Evolutionary conservation across 495 filamentous ascomycete species (phyloP), one percentile per base, ranked within the genome.

Genomic region (Talaromyces liani): DNA sequence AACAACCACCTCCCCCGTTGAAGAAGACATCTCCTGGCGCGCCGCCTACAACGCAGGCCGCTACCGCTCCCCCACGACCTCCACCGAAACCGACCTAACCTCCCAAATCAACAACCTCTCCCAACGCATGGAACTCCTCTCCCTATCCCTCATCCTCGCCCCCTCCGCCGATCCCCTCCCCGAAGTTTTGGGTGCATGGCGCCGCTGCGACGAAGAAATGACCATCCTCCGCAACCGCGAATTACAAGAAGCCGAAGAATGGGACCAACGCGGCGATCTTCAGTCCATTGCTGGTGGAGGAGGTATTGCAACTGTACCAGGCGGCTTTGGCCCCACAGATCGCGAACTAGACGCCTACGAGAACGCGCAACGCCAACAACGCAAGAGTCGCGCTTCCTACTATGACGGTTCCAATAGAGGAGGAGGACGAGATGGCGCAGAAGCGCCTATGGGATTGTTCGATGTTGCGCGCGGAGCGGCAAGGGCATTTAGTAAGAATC

Each of bases 371-470:
- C 73, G 75, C 54, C 75, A 77, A 7, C 71, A 75, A 0, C 36
- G 36, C 36, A 41, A 41, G 14, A 64, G 71, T 45, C 74, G 75
- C 14, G 73, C 82, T 47, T 60, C 81, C 64, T 63, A 73, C 6
- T 60, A 67, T n/a, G 68, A 73, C 10, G 20, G 18, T 24, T 3
- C 16, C 18, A 29, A 8, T 41, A 16, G 34, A 6, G 25, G 27
- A 6, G 25, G 27, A 2, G 22, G 68, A 72, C 20, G 71, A 1
- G 68, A 75, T 39, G 69, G 76, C 14, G 89, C 91, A 60, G 92
- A 95, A 69, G 89, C 91, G 34, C 94, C 94, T 0, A 93, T 97
- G 88, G 92, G 91, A 2, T 78, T 98, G 25, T 98, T 98, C 69
- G 95, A 97, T 65, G 85, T 98, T 49, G 92, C 93, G 7, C 82